phyloP scores from a whole-genome alignment of 2,329 filamentous ascomycete genomes.

The Chrysoporthe cubensis region DNA sequence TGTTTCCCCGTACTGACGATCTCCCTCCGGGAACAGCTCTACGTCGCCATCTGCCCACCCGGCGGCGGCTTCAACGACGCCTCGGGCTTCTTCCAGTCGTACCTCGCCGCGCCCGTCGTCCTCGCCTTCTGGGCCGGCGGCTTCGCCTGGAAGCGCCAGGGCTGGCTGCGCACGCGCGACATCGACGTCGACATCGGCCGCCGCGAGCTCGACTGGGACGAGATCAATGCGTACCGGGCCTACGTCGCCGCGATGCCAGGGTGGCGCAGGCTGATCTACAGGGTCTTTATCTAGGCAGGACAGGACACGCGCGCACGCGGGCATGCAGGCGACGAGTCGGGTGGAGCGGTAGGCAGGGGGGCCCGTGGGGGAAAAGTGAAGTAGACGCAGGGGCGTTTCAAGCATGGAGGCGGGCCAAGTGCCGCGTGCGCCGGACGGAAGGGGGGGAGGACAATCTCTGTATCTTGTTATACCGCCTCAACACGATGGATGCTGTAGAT shows the following conservation, averaged over 20 bases:
- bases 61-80: constrained; percentile 40
- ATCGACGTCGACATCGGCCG: constrained; percentile 71
- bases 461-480: too few relatives aligned
- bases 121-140: constrained; percentile 57
- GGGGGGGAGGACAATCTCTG: too few relatives aligned
- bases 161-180: constrained; percentile 59
- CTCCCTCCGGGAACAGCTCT: constrained; percentile 36
- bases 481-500: too few relatives aligned
- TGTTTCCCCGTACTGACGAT: not conserved
- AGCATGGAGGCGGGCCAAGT: too few relatives aligned
- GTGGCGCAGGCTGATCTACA: constrained; percentile 45
- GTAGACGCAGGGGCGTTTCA: too few relatives aligned
- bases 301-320: too few relatives aligned
- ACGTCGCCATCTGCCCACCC: constrained; percentile 46
- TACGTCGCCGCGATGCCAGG: constrained; percentile 49
- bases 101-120: constrained; percentile 58
- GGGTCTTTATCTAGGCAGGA: constrained; percentile 35
- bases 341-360: not conserved
- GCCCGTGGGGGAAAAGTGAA: not conserved
- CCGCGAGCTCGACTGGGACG: constrained; percentile 65
- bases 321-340: too few relatives aligned
- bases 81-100: constrained; percentile 57
- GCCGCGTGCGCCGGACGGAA: too few relatives aligned
- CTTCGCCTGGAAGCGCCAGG: constrained; percentile 66
- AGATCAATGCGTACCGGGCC: constrained; percentile 53